These are phyloP conservation scores for Daedaleopsis sinensis DNA, from an alignment of 768 basidiomycete species.

Conservation along the genomic window DNA sequence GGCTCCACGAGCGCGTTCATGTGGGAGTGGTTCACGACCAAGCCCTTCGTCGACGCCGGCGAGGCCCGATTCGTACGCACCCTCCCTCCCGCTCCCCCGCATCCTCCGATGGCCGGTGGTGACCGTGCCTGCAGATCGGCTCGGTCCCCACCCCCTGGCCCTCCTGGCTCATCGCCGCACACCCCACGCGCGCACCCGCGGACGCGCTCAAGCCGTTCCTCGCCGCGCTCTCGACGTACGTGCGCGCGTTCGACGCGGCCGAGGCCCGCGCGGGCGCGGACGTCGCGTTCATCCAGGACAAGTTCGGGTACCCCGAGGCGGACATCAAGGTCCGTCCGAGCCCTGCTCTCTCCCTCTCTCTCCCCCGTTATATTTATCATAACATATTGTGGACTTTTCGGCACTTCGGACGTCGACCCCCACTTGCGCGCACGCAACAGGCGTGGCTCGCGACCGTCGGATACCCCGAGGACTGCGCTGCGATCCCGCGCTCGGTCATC, in stretches of 20 bases:
- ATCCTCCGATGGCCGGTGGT: neutral
- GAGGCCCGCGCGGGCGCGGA: conserved; percentile 60
- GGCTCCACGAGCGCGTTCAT: conserved; percentile 89
- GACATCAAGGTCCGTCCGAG: conserved; percentile 67
- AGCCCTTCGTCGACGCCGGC: conserved; percentile 78
- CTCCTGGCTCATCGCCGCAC: conserved; percentile 93
- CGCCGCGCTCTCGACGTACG: conserved; percentile 59
- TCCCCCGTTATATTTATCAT: too few species aligned
- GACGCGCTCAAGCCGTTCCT: conserved; percentile 62
- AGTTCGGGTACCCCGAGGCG: conserved; percentile 79
- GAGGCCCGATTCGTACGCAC: conserved; percentile 80
- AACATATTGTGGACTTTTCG: too few species aligned
- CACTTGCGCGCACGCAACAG: too few species aligned
- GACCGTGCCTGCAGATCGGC: conserved; percentile 57
- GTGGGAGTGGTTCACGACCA: conserved; percentile 94
- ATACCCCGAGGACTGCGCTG: conserved; percentile 69
- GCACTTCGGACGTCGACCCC: too few species aligned
- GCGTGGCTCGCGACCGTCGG: conserved; percentile 83
- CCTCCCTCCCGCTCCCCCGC: neutral
- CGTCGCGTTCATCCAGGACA: conserved; percentile 73
- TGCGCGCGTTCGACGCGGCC: conserved; percentile 63
- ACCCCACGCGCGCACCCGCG: conserved; percentile 62
- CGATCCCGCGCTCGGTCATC: conserved; percentile 67
- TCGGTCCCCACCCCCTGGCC: conserved; percentile 94
- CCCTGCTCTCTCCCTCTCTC: too few species aligned